Base-by-base conservation (phyloP, 2,329 filamentous ascomycete species). In the Penicillium hordei region DNA sequence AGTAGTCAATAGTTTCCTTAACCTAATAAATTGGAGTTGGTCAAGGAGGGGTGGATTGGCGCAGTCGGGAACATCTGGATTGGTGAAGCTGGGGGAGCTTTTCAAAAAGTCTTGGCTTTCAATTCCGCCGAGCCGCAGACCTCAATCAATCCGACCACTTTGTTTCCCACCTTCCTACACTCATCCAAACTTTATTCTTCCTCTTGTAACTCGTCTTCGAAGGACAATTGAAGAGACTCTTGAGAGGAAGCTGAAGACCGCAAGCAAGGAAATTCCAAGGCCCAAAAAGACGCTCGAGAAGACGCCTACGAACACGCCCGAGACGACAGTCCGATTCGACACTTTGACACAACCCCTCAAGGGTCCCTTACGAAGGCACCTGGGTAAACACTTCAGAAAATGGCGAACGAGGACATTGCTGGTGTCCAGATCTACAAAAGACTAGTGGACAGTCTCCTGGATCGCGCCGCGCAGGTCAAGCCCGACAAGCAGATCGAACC, bases 401-500 rank as follows among this genome's bases (percentile, higher is more conserved):
- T 75, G 72, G 68, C 68, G 57, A 68, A 65, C n/a, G 58, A 66
- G 38, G 72, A 74, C 54, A 64, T 70, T 40, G 70, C 68, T 39
- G 68, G 71, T 21, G 73, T 75, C 13, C 65, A 65, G 42, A 74
- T 78, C 27, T 85, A 88, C 65, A 77, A 75, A 36, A 68, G 70
- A 27, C 77, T 88, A 25, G 77, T 91, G 33, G 75, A 81, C 40
- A 74, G 81, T 39, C 80, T 90, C 34, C 77, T 92, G 40, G 71
- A 76, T 38, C 83, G 82, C 70, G 88, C 88, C 57, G 81, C 81
- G 52, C 69, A 77, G 39, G 73, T 82, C 60, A 91, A 91, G 72
- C 77, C 81, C 33, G 79, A 81, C 36, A 73, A 80, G 21, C 79
- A 82, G 21, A 85, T 92, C 64, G 91, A 96, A 66, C 89, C 90